These are phyloP conservation scores for Misopates orontium DNA, from an alignment of 257 asterid genomes.

Conservation along the genomic window DNA sequence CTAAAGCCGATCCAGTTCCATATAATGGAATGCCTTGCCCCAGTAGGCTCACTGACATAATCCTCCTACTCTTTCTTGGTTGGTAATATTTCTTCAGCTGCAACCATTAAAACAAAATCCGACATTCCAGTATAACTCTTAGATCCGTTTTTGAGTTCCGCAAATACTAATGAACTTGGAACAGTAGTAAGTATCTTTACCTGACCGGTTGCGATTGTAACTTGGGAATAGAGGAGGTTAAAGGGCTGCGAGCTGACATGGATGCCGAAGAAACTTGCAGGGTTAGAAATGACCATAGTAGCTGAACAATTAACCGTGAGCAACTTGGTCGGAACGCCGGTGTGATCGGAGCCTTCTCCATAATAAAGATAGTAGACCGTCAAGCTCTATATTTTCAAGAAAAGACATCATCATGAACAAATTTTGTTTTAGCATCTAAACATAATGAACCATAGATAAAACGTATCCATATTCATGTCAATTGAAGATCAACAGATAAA, in stretches of 20 bases:
- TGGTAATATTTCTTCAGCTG: conserved; percentile 63
- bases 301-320: conserved; percentile 61
- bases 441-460: not conserved
- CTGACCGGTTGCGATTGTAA: conserved; percentile 69
- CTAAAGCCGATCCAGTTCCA: conserved; percentile 54
- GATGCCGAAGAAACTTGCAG: conserved; percentile 66
- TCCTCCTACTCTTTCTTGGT: conserved; percentile 45
- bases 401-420: not conserved
- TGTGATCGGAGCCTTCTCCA: conserved; percentile 62
- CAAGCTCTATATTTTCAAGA: conserved; percentile 36
- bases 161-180: not conserved
- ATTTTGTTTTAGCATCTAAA: not conserved
- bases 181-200: conserved; percentile 28
- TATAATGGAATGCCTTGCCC: conserved; percentile 63
- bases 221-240: conserved; percentile 50
- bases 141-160: no score
- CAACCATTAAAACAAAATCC: conserved; percentile 5
- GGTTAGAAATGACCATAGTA: conserved; percentile 45
- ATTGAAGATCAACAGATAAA: not conserved
- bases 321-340: conserved; percentile 73
- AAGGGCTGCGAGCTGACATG: conserved; percentile 44
- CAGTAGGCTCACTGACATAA: conserved; percentile 38
- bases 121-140: no score
- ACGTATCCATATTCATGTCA: not conserved
- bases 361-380: conserved; percentile 38